Evolutionary conservation across 2,329 filamentous ascomycete species (phyloP).

Genomic region (Diaporthe ampelina): DNA sequence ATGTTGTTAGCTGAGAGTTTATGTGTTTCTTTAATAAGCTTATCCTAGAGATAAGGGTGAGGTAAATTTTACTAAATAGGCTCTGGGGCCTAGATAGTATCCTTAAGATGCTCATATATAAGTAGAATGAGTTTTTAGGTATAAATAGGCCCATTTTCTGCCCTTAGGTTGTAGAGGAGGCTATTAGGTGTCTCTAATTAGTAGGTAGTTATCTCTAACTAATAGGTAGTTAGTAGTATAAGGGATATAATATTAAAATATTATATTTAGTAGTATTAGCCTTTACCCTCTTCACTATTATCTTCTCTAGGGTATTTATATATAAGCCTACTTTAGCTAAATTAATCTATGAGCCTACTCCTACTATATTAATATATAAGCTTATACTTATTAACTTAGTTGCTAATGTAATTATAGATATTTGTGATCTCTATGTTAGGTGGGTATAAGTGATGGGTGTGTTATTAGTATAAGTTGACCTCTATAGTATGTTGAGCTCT

Average conservation of each 20-base stretch:
- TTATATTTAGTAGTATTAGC: background rate
- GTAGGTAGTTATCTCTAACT: background rate
- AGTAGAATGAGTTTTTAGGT: background rate
- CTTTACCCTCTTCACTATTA: background rate
- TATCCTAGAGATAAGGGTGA: background rate
- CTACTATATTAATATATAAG: no score
- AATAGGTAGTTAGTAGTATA: no score
- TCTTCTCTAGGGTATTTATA: background rate
- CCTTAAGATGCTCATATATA: background rate
- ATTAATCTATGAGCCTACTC: no score
- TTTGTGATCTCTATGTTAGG: background rate
- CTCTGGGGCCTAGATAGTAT: background rate
- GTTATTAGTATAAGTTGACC: background rate
- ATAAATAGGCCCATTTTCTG: background rate
- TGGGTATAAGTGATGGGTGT: background rate
- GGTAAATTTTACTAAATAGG: background rate
- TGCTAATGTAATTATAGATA: background rate
- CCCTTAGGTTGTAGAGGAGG: background rate
- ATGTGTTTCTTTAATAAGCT: background rate
- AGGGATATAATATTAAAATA: background rate
- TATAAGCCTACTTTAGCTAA: background rate
- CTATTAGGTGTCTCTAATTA: background rate
- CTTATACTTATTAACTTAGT: background rate
- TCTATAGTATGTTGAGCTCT: background rate
- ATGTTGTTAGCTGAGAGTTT: background rate